A percentile compares a stretch with the other conserved stretches of the same genome.
phyloP scores from a whole-genome alignment of 306 rosid species.

The Dryas octopetala region DNA sequence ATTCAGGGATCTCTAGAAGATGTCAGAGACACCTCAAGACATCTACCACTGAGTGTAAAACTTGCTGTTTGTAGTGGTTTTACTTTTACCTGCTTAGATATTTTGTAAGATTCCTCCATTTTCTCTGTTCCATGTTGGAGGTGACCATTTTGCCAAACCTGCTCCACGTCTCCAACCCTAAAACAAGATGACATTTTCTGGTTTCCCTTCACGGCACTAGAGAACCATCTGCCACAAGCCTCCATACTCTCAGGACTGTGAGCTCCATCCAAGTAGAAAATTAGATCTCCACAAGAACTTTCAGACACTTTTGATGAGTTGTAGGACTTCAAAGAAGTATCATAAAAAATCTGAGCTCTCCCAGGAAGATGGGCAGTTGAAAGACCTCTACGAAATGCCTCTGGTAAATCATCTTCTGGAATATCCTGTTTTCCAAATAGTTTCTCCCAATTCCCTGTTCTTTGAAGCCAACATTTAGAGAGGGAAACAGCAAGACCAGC shows the following conservation, averaged over 20 bases:
- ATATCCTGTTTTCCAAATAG: conserved; percentile 37
- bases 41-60: not conserved
- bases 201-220: conserved; percentile 36
- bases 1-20: not conserved
- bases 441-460: conserved; percentile 69
- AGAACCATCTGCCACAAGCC: conserved; percentile 56
- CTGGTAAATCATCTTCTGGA: conserved; percentile 50
- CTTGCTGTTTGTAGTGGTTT: conserved; percentile 15
- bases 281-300: conserved; percentile 49
- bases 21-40: conserved; percentile 4
- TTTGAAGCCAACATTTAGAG: conserved; percentile 77
- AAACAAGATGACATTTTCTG: conserved; percentile 30
- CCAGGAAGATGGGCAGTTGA: conserved; percentile 62
- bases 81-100: conserved; percentile 52
- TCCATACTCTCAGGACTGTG: conserved; percentile 91
- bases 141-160: conserved; percentile 35
- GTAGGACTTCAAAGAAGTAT: conserved; percentile 29
- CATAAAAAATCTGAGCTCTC: conserved; percentile 66
- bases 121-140: conserved; percentile 22
- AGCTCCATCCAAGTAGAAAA: conserved; percentile 85
- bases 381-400: conserved; percentile 66
- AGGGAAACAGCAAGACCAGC: conserved; percentile 84
- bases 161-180: conserved; percentile 27
- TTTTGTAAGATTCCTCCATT: conserved; percentile 33
- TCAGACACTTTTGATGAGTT: conserved; percentile 31